These are phyloP conservation scores for Setaria italica DNA, from an alignment of 202 grass and related monocot genomes.

Conservation along the genomic window DNA sequence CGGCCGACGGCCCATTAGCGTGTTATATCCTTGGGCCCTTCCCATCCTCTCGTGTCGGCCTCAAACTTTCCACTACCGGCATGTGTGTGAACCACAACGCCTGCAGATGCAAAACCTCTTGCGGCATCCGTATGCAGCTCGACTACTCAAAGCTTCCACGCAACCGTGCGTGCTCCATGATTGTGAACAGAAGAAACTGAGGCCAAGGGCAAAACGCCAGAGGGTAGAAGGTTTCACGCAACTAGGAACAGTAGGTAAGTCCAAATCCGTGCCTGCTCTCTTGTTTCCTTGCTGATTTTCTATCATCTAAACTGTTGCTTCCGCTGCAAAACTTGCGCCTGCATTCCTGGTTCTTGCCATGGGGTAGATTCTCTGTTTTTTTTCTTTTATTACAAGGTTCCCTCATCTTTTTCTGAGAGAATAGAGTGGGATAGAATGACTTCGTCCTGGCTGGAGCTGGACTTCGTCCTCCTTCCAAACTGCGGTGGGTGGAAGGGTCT, in stretches of 20 bases:
- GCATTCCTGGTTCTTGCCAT: slow-evolving; percentile 35
- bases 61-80: neutral
- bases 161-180: neutral
- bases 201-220: neutral
- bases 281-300: slow-evolving; percentile 28
- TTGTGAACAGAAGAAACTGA: neutral
- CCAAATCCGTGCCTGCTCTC: slow-evolving; percentile 30
- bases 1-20: too few species aligned
- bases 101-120: neutral
- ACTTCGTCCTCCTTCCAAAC: slow-evolving; percentile 8
- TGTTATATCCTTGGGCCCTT: neutral
- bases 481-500: slow-evolving; percentile 13
- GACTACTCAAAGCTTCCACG: too few species aligned
- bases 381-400: neutral
- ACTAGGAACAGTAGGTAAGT: slow-evolving; percentile 30
- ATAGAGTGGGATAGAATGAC: slow-evolving; percentile 9
- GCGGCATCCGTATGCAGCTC: neutral
- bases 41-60: neutral
- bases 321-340: slow-evolving; percentile 52
- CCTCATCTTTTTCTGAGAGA: neutral
- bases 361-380: too few species aligned
- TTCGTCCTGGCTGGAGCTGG: slow-evolving; percentile 34
- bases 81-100: slow-evolving; percentile 24
- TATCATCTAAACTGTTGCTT: neutral
- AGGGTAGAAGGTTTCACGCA: neutral